Base-by-base conservation (phyloP, 225 moss, liverwort and hornwort species). In the Physcomitrellopsis africana region DNA sequence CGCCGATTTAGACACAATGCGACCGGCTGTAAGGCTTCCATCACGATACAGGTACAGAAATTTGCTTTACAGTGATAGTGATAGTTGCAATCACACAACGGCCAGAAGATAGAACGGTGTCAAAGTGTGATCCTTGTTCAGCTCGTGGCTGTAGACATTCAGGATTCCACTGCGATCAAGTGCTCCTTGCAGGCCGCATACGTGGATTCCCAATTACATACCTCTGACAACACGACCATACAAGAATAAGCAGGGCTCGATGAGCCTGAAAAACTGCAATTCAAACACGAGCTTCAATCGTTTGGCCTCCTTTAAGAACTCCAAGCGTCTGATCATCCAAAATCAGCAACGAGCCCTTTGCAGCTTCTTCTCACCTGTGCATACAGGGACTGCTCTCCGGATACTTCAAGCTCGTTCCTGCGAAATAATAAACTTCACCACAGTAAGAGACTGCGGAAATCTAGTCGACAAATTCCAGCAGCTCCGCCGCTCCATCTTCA, bases 21-120 rank as follows among this genome's bases (percentile, higher is more conserved):
- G 61, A 67, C 77, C 54, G 70, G 51, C 45, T 71, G 66, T 49
- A 86, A 55, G 69, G 57, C 46, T 24, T 82, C 73, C 82, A 86
- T 86, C 61, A 10, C 42, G 44, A 59, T 37, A 45, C 23, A 13
- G 41, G 68, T 32, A 51, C 57, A 62, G 37, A 53, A 60, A 60
- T 70, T 61, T 16, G 49, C 67, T 66, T 23, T 16, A 48, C 79
- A 73, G 53, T 27, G 54, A 61, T 56, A 24, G 47, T 10, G 41
- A 26, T 15, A 19, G 60, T 47, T 45, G 48, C 77, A 64, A 68
- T 70, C 76, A 37, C 15, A 14, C n/a, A 68, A 51, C 64, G 11
- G 8, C 45, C 22, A 74, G 52, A 57, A 58, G 17, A 26, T 37
- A 60, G 65, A 60, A 70, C 47, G 17, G 32, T 56, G 51, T 81